phyloP scores from a whole-genome alignment of 2,329 filamentous ascomycete species.

The Sporothrix mexicana region DNA sequence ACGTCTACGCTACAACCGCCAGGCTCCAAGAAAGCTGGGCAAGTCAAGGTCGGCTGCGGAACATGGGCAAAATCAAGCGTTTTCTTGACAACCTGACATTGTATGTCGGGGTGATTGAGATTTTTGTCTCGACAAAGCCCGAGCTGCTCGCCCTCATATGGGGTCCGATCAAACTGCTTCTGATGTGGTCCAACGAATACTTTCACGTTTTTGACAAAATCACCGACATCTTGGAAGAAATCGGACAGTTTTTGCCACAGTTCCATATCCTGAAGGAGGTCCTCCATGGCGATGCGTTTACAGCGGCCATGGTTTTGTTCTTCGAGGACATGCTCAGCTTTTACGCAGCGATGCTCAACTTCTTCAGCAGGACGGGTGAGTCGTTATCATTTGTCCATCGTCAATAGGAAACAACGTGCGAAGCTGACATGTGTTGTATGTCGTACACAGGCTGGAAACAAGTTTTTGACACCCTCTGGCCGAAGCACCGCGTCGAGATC shows the following conservation, averaged over 20 bases:
- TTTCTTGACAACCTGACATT: conserved; percentile 6
- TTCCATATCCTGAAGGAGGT: conserved; percentile 6
- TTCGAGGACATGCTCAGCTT: conserved; percentile 10
- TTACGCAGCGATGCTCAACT: not conserved
- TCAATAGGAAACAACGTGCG: not conserved
- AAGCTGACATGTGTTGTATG: not conserved
- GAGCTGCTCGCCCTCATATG: conserved; percentile 5
- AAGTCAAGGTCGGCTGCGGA: conserved; percentile 5
- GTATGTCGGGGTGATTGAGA: not conserved
- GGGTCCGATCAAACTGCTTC: conserved; percentile 14
- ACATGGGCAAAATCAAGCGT: not conserved
- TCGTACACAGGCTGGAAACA: not conserved
- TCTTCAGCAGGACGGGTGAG: conserved; percentile 5
- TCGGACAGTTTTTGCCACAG: not conserved
- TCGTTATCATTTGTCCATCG: not conserved
- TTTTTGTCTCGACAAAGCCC: not conserved
- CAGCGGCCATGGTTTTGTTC: conserved; percentile 5
- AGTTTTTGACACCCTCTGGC: conserved; percentile 1
- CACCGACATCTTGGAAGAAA: not conserved
- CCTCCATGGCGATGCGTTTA: not conserved
- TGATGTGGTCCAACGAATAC: not conserved
- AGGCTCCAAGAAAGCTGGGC: conserved; percentile 4
- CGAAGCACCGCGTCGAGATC: not conserved
- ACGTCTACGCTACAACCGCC: not conserved
- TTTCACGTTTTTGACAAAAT: not conserved